Evolutionary conservation across 129 eudicot genomes (phyloP).

Genomic region (Mikania micrantha): DNA sequence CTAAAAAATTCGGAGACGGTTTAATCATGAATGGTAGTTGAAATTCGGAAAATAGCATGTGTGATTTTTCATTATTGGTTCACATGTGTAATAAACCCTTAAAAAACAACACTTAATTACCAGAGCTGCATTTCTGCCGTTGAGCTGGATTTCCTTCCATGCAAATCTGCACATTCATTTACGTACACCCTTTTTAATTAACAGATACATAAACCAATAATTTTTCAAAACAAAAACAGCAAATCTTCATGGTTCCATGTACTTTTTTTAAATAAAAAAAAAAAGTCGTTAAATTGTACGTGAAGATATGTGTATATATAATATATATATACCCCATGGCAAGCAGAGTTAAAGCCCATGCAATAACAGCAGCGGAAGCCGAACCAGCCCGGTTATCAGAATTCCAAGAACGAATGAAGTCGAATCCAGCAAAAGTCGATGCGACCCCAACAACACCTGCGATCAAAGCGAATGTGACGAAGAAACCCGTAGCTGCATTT

Average conservation of each 20-base stretch:
- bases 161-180: slow-evolving; percentile 50
- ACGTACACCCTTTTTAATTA: background rate
- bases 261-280: too few relatives aligned
- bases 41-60: too few relatives aligned
- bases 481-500: slow-evolving; percentile 92
- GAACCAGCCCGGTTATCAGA: slow-evolving; percentile 51
- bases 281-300: too few relatives aligned
- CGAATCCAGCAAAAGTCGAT: slow-evolving; percentile 50
- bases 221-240: background rate
- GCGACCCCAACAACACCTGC: slow-evolving; percentile 91
- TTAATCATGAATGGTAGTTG: too few relatives aligned
- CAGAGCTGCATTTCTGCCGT: slow-evolving; percentile 55
- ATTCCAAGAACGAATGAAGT: slow-evolving; percentile 55
- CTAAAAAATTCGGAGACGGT: too few relatives aligned
- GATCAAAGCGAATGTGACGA: slow-evolving; percentile 59
- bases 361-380: slow-evolving; percentile 67
- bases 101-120: slow-evolving; percentile 38
- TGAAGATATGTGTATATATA: too few relatives aligned
- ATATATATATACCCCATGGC: slow-evolving; percentile 70
- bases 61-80: background rate
- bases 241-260: background rate
- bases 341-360: slow-evolving; percentile 73
- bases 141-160: slow-evolving; percentile 64
- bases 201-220: background rate
- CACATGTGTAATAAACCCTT: background rate